Evolutionary conservation across 306 rosid species (phyloP).

Genomic region (Psophocarpus tetragonolobus): DNA sequence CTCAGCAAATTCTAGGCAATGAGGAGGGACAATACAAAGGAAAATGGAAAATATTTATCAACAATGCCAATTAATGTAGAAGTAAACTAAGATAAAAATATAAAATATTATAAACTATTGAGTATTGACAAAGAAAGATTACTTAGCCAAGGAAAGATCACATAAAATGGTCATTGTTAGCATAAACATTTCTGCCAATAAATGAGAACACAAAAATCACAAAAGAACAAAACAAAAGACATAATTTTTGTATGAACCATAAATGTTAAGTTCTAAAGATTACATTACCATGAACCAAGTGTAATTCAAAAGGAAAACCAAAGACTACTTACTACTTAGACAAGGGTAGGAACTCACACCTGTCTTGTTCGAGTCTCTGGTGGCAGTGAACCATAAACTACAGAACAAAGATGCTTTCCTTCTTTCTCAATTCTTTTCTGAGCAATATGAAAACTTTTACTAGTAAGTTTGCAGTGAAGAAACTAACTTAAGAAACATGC

Average conservation of each 20-base stretch:
- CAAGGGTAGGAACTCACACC: conserved; percentile 53
- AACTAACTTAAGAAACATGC: background rate
- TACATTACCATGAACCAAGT: conserved; percentile 19
- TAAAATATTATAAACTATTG: too few species aligned
- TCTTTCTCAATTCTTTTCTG: conserved; percentile 70
- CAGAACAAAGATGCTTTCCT: conserved; percentile 86
- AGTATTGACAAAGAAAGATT: conserved; percentile 2
- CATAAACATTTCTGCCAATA: background rate
- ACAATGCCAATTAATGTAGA: conserved; percentile 3
- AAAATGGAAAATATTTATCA: conserved; percentile 31
- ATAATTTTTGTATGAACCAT: background rate
- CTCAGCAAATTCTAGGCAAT: conserved; percentile 38
- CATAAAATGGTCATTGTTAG: conserved; percentile 10
- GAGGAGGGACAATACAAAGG: conserved; percentile 6
- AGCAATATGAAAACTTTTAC: conserved; percentile 36
- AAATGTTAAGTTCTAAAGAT: conserved; percentile 14
- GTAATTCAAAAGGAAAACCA: conserved; percentile 12
- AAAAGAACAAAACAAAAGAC: conserved; percentile 18
- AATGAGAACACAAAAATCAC: conserved; percentile 19
- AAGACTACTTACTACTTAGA: conserved; percentile 24
- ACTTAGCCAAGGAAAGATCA: too few species aligned
- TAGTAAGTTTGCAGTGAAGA: conserved; percentile 29
- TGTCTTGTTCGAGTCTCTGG: conserved; percentile 98
- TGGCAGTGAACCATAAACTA: conserved; percentile 97
- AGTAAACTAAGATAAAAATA: conserved; percentile 20